phyloP scores from a whole-genome alignment of 805 yeast species.

The Monosporozyma aerobia region DNA sequence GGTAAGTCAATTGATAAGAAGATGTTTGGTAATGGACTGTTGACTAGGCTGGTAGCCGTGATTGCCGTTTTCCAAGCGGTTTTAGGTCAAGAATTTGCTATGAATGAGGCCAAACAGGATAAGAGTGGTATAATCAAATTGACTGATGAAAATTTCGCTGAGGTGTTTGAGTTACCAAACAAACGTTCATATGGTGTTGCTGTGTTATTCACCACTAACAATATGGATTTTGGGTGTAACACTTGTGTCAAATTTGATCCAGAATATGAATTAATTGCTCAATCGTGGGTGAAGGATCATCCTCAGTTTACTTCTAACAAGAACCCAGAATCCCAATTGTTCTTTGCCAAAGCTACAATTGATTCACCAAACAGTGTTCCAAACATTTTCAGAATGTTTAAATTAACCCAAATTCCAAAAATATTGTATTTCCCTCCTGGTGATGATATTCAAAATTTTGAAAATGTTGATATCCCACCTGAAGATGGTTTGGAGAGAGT shows the following conservation, averaged over 20 bases:
- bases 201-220: conserved; percentile 66
- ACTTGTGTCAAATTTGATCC: conserved; percentile 68
- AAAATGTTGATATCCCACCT: conserved; percentile 28
- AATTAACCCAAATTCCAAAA: conserved; percentile 71
- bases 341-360: conserved; percentile 71
- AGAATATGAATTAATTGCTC: conserved; percentile 48
- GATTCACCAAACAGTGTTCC: conserved; percentile 42
- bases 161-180: conserved; percentile 51
- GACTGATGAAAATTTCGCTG: conserved; percentile 52
- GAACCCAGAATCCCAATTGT: conserved; percentile 30
- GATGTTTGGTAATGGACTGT: not conserved
- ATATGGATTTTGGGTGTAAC: conserved; percentile 64
- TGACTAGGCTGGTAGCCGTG: not conserved
- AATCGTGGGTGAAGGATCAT: conserved; percentile 52
- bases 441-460: conserved; percentile 15
- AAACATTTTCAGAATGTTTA: conserved; percentile 35
- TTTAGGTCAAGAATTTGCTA: conserved; percentile 14
- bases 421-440: conserved; percentile 54
- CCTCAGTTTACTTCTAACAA: conserved; percentile 36
- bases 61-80: conserved; percentile 3
- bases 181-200: conserved; percentile 47
- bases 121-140: conserved; percentile 37
- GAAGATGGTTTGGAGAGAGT: conserved; percentile 31
- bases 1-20: not conserved
- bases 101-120: conserved; percentile 18